Evolutionary conservation across 345 rosid species (phyloP).

Genomic region (Abelmoschus esculentus): DNA sequence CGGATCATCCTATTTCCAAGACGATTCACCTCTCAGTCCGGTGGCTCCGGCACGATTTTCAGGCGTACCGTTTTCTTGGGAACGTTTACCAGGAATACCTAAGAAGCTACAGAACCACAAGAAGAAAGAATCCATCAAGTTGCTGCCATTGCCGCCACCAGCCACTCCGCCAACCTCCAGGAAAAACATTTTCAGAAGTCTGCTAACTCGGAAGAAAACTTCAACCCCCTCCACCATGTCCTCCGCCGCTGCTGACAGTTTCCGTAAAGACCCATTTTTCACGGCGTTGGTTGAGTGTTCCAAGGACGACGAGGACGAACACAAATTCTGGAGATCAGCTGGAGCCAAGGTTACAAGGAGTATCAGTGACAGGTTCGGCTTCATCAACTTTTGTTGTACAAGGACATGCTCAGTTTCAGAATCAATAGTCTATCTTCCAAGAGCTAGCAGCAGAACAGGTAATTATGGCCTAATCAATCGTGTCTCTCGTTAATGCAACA

Average conservation of each 20-base stretch:
- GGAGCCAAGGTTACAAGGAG: conserved; percentile 28
- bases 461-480: conserved; percentile 27
- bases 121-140: conserved; percentile 26
- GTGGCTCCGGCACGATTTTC: conserved; percentile 45
- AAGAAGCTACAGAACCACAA: conserved; percentile 37
- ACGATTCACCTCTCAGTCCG: conserved; percentile 40
- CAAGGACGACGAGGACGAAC: conserved; percentile 28
- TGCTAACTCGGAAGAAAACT: conserved; percentile 20
- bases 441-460: conserved; percentile 30
- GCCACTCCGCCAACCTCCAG: conserved; percentile 21
- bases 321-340: conserved; percentile 3
- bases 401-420: conserved; percentile 56
- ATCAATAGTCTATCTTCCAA: conserved; percentile 57
- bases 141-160: conserved; percentile 65
- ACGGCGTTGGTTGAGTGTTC: conserved; percentile 20
- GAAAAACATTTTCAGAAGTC: conserved; percentile 1
- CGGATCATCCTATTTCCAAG: conserved; percentile 14
- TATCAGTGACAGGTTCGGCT: conserved; percentile 49
- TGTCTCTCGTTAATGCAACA: conserved; percentile 14
- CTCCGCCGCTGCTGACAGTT: neutral
- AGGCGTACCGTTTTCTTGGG: conserved; percentile 18
- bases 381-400: conserved; percentile 60
- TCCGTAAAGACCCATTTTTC: conserved; percentile 43
- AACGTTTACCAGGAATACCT: conserved; percentile 59
- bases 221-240: neutral